These are phyloP conservation scores for Ustilago hordei DNA, from an alignment of 1,284 basidiomycete species.

Conservation along the genomic window DNA sequence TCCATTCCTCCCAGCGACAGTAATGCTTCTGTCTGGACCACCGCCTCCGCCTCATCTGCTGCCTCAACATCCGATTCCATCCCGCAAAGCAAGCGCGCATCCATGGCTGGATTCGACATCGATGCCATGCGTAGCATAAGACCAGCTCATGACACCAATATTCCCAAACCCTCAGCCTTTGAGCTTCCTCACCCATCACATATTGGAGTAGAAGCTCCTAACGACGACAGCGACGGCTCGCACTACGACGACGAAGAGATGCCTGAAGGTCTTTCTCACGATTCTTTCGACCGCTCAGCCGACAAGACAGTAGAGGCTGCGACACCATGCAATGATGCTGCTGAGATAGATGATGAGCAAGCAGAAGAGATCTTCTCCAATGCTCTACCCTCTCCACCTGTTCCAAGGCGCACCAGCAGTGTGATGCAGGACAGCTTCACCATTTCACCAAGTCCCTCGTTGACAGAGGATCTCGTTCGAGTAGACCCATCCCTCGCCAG, in stretches of 20 bases:
- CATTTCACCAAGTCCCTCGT: conserved; percentile 32
- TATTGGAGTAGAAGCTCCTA: conserved; percentile 18
- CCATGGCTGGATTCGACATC: conserved; percentile 38
- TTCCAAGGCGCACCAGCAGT: conserved; percentile 42
- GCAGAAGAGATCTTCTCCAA: conserved; percentile 24
- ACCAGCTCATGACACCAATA: conserved; percentile 11
- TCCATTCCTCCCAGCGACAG: conserved; percentile 37
- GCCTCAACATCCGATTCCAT: conserved; percentile 13
- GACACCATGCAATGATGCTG: not conserved
- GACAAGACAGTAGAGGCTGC: conserved; percentile 28
- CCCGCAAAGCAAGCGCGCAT: conserved; percentile 43
- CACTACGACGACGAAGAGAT: conserved; percentile 47
- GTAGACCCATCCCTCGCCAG: not conserved
- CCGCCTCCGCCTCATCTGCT: conserved; percentile 36
- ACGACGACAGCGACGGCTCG: conserved; percentile 50
- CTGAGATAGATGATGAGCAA: not conserved
- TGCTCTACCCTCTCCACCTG: conserved; percentile 39
- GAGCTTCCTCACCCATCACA: conserved; percentile 10
- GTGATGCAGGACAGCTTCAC: conserved; percentile 29
- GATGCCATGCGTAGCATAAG: conserved; percentile 40
- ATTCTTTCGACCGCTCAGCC: conserved; percentile 23
- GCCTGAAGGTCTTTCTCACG: conserved; percentile 13
- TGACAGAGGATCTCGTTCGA: conserved; percentile 10
- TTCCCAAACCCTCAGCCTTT: not conserved
- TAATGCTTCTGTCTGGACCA: conserved; percentile 43